Base-by-base conservation (phyloP, 768 basidiomycete species). In the Rhodosporidiobolus sp. region DNA sequence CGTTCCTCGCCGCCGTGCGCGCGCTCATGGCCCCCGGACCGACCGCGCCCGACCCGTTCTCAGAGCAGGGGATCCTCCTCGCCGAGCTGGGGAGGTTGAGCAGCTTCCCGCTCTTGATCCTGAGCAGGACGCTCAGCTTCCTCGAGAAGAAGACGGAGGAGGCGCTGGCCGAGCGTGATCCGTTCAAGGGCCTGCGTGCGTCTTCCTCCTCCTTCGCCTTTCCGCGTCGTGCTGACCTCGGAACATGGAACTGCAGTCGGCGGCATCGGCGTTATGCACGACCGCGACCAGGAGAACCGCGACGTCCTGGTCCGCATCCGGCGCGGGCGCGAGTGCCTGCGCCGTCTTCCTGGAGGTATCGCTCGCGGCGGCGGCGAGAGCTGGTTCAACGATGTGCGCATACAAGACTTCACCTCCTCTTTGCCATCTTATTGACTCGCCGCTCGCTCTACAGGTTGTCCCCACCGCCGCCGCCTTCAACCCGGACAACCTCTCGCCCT, bases 131-230 rank as follows among this genome's bases (percentile, higher is more conserved):
- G 45, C 20, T 76, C 24, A 62, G 58, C 35, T 76, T 67, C 53
- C 61, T 72, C 24, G 70, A 76, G 61, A 56, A 48, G 35, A 76
- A 76, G 65, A 69, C 70, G 52, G 64, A 76, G 52, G 74, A 76
- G 43, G 74, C 74, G 11, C 46, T 72, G 22, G 53, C 45, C 14
- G 64, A 66, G 46, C n/a, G 56, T 35, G 74, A 76, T 43, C 70
- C 74, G 22, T 72, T 72, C 62, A 61, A 59, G 58, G 38, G 35
- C 9, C 49, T 72, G 22, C 60, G 68, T 69, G 48, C 45, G 70
- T 58, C 54, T 28, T 9, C 7, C 52, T 20, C 34, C 19, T 19
- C 9, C 16, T 38, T 65, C 20, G 10, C 24, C 22, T 48, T 50
- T 53, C 43, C 9, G 17, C 28, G 30, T 2, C 34, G 10, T 11